Conservation (phyloP, 2,329 filamentous ascomycete species). For the Calonectria hawksworthii region DNA sequence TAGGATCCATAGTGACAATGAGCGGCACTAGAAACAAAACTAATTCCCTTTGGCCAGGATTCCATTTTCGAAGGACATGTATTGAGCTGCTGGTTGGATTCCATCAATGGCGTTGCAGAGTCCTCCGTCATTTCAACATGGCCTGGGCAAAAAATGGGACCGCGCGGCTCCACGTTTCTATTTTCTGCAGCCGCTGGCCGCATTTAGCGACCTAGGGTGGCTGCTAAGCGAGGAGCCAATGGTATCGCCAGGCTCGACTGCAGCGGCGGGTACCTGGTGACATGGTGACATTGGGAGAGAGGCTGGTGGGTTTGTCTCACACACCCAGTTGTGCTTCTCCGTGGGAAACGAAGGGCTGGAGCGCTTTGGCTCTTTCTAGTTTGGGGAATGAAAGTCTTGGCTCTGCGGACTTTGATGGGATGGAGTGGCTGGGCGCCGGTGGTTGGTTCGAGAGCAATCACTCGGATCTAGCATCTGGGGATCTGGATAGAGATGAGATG, state of each 20-base stretch:
- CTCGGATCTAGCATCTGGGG: constrained; percentile 15
- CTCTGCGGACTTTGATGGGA: neutral
- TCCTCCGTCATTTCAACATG: constrained; percentile 11
- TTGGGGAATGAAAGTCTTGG: constrained; percentile 14
- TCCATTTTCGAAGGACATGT: neutral
- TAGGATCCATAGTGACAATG: neutral
- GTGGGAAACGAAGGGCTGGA: neutral
- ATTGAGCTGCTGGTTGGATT: constrained; percentile 6
- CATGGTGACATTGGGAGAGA: neutral
- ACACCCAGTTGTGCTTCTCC: neutral
- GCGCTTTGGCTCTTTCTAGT: neutral
- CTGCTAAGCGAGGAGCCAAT: constrained; percentile 35
- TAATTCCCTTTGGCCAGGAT: constrained; percentile 5
- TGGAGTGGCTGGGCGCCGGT: neutral
- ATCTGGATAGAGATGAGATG: constrained; percentile 24
- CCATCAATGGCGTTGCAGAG: constrained; percentile 6
- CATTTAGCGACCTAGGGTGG: constrained; percentile 39
- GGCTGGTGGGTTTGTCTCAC: neutral
- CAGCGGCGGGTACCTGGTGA: neutral
- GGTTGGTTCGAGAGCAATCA: constrained; percentile 20
- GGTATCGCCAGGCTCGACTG: neutral
- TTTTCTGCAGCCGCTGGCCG: constrained; percentile 47
- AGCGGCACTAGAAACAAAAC: constrained; percentile 18
- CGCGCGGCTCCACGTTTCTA: constrained; percentile 38
- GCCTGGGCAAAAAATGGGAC: constrained; percentile 10